Evolutionary conservation across 1,284 basidiomycete genomes (phyloP), one percentile per base, ranked within the genome.

Genomic region (Naganishia liquefaciens): DNA sequence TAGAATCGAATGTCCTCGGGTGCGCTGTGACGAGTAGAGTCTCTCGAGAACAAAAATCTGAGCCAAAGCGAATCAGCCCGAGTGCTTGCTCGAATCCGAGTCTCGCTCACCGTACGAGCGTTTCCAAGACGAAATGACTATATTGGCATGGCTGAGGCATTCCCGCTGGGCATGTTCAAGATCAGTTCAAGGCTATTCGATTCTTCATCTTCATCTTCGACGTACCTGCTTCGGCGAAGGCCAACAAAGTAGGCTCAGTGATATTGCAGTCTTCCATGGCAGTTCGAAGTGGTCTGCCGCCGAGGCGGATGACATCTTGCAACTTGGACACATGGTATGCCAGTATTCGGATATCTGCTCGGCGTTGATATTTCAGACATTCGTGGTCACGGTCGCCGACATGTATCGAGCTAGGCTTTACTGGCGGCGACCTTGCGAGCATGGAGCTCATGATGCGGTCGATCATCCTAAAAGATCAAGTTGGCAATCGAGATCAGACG

Each of bases 141-240:
- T 60, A 60, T 40, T 60, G 46, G n/a, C 57, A 60, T 50, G 57
- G 57, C 46, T 60, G 46, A 25, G 47, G 57, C 57, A 60, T 60
- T 1, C 46, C 57, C 27, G 50, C 57, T 60, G 4, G n/a, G 25
- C 46, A 11, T 37, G 33, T 7, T 37, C 13, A 9, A 10, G 33
- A 10, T 37, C 33, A 37, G 33, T 37, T 37, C 33, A 37, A 37
- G 2, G 13, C 33, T 10, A 37, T 37, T 37, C 5, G 21, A 7
- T 6, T 21, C 13, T n/a, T n/a, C n/a, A n/a, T n/a, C n/a, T 4
- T 15, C n/a, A 7, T 6, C 5, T 30, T 57, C 54, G 44, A 37
- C 55, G 11, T 2, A 60, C 57, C 39, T 27, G 57, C 50, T 17
- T 40, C 37, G 6, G 57, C 21, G 50, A 50, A 60, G 3, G 57